Percentiles rank a stretch among this genome's conserved stretches.
Conservation (phyloP, 2,329 filamentous ascomycete genomes). For the Atkinsonella hypoxylon region DNA sequence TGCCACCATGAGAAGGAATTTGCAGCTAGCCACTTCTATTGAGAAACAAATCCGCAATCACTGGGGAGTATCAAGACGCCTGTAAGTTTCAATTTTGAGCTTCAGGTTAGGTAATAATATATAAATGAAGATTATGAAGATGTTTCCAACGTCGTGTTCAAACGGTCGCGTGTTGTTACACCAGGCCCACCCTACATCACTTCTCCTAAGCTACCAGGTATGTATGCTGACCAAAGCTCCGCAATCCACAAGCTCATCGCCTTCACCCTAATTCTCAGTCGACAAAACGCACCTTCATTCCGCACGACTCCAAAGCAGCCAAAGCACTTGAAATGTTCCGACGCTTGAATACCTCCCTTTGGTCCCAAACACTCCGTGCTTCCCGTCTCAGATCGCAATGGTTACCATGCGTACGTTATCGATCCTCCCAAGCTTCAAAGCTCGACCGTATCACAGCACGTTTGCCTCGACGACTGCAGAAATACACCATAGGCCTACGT, state of each 20-base stretch:
- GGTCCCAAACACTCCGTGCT: conserved; percentile 11
- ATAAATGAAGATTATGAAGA: background rate
- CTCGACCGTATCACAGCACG: conserved; percentile 35
- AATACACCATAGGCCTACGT: conserved; percentile 57
- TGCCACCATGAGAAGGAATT: too few relatives aligned
- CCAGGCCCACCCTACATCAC: background rate
- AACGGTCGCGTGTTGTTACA: background rate
- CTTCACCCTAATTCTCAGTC: background rate
- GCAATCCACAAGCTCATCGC: background rate
- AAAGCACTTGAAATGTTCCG: conserved; percentile 15
- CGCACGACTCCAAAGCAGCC: background rate
- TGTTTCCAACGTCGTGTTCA: background rate
- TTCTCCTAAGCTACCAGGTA: too few relatives aligned
- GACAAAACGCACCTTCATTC: background rate
- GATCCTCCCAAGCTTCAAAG: conserved; percentile 22
- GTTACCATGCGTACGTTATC: conserved; percentile 9
- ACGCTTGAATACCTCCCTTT: conserved; percentile 11
- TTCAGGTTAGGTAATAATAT: too few relatives aligned
- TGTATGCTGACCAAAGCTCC: too few relatives aligned
- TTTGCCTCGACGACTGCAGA: conserved; percentile 55
- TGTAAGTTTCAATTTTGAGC: too few relatives aligned
- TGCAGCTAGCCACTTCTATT: too few relatives aligned
- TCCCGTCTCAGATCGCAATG: conserved; percentile 5
- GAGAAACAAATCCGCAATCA: too few relatives aligned
- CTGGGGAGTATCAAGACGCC: too few relatives aligned